A percentile compares a stretch with the other conserved stretches of the same genome.
These are phyloP conservation scores for Rhizophora apiculata DNA, from an alignment of 345 rosid species.

Conservation along the genomic window DNA sequence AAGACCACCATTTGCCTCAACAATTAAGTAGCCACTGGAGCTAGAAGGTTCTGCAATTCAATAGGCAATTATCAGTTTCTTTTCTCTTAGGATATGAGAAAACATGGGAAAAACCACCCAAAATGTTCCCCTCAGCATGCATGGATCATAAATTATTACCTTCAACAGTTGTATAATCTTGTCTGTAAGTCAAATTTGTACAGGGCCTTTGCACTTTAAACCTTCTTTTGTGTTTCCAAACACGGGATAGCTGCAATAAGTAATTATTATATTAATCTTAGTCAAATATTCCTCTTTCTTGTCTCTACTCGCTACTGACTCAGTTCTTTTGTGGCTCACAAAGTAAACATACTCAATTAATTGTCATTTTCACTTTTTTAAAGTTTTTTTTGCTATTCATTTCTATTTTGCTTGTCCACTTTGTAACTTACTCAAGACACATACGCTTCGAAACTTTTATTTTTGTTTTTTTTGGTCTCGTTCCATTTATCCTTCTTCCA, in stretches of 20 bases:
- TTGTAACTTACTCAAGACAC: no score
- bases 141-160: slow-evolving; percentile 25
- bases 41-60: slow-evolving; percentile 44
- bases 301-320: no score
- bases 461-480: neutral
- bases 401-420: no score
- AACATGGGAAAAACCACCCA: neutral
- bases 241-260: slow-evolving; percentile 57
- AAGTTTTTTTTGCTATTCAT: neutral
- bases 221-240: slow-evolving; percentile 76
- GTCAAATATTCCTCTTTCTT: no score
- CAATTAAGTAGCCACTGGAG: slow-evolving; percentile 64
- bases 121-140: no score
- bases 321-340: no score
- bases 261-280: neutral
- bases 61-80: slow-evolving; percentile 5
- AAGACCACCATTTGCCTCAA: slow-evolving; percentile 95
- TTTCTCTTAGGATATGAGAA: neutral
- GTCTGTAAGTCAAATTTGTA: slow-evolving; percentile 42
- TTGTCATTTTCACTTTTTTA: neutral
- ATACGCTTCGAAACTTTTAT: no score
- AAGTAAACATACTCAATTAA: neutral
- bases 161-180: slow-evolving; percentile 32
- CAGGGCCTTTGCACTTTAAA: slow-evolving; percentile 75
- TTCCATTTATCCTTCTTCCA: neutral